These are phyloP conservation scores for Chlamydomonas reinhardtii DNA, from an alignment of 163 green algal species.

Conservation along the genomic window DNA sequence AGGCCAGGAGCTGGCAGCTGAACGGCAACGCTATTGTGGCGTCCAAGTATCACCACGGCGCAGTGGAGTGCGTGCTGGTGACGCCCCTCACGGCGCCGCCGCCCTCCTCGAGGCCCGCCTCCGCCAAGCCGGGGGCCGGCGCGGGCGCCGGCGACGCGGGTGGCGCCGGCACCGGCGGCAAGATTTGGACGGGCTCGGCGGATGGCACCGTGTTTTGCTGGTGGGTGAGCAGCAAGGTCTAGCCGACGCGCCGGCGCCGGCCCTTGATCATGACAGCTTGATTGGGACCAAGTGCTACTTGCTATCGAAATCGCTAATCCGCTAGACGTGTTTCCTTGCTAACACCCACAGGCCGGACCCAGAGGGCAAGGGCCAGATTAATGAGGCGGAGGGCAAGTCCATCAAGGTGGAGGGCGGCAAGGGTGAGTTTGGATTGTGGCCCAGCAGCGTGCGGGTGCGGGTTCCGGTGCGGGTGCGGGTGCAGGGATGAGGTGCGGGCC, in stretches of 20 bases:
- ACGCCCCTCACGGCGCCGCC: constrained; percentile 30
- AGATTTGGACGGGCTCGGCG: constrained; percentile 58
- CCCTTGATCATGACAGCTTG: no score
- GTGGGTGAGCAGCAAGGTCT: no score
- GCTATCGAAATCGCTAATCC: no score
- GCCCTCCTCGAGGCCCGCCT: background rate
- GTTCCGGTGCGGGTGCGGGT: no score
- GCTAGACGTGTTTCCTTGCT: no score
- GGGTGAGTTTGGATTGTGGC: constrained; percentile 2
- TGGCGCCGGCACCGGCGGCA: constrained; percentile 14
- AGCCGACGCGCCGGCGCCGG: no score
- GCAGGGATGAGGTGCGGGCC: no score
- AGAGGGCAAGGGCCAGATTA: constrained; percentile 43
- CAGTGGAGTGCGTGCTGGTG: constrained; percentile 62
- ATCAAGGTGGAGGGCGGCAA: constrained; percentile 53
- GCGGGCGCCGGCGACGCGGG: background rate
- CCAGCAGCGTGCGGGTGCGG: no score
- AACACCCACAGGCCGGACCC: constrained; percentile 23
- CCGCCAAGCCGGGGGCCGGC: background rate
- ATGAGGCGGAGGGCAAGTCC: constrained; percentile 20
- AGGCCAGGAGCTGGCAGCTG: constrained; percentile 46
- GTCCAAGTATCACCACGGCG: constrained; percentile 64
- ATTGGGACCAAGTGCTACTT: no score
- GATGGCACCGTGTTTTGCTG: constrained; percentile 61
- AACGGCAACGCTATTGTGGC: constrained; percentile 35